These are phyloP conservation scores for Cyberlindnera petersonii DNA, from an alignment of 805 yeast species.

Conservation along the genomic window DNA sequence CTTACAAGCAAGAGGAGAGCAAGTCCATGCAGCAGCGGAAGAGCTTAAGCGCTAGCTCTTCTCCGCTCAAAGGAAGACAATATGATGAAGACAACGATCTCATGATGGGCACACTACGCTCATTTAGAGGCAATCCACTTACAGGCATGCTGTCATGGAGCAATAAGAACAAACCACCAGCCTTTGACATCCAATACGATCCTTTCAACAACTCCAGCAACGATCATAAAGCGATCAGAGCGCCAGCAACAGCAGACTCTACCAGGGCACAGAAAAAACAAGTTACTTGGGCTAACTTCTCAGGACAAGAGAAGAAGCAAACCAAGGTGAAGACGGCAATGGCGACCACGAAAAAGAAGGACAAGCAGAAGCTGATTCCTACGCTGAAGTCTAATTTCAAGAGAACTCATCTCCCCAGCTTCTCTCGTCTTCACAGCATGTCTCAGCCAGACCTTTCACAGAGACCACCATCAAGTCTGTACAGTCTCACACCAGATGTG, in stretches of 20 bases:
- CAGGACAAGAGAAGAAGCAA: not conserved
- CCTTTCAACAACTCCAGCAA: constrained; percentile 6
- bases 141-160: not conserved
- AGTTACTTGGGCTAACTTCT: constrained; percentile 7
- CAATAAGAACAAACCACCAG: not conserved
- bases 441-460: constrained; percentile 6
- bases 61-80: constrained; percentile 1
- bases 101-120: constrained; percentile 6
- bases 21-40: not conserved
- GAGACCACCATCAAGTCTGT: constrained; percentile 23
- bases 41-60: not conserved
- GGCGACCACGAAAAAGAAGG: not conserved
- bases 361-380: not conserved
- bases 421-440: not conserved
- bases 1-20: no score
- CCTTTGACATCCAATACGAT: constrained; percentile 4
- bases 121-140: constrained; percentile 4
- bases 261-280: constrained; percentile 3
- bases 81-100: constrained; percentile 7
- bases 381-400: constrained; percentile 7
- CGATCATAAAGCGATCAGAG: not conserved
- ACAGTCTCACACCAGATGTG: constrained; percentile 24
- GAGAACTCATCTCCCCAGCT: not conserved
- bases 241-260: constrained; percentile 9
- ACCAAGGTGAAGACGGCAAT: not conserved